Percentiles rank a stretch among this genome's conserved stretches.
Conservation (phyloP, 2,329 filamentous ascomycete species). For the Fusarium sp. region DNA sequence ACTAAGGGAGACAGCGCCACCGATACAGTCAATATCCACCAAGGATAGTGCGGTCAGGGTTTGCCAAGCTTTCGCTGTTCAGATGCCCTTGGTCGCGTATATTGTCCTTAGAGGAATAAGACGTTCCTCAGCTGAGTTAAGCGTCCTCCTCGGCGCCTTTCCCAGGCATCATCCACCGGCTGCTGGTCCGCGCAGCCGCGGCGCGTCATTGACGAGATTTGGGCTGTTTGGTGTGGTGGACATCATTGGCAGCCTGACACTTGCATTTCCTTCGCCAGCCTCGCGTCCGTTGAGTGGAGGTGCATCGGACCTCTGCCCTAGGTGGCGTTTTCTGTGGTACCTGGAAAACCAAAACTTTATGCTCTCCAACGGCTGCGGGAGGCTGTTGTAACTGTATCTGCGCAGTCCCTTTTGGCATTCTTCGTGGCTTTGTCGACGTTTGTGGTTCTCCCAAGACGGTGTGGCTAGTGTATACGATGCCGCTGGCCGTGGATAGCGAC, state of each 20-base stretch:
- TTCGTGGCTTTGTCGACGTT: conserved; percentile 12
- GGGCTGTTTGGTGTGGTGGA: conserved; percentile 26
- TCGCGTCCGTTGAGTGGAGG: conserved; percentile 36
- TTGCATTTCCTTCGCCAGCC: conserved; percentile 33
- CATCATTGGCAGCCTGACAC: conserved; percentile 15
- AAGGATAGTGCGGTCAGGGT: conserved; percentile 39
- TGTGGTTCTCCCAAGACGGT: conserved; percentile 24
- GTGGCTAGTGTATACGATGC: conserved; percentile 41
- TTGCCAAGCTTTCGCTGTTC: conserved; percentile 40
- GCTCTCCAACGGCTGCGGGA: conserved; percentile 19
- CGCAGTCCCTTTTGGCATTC: conserved; percentile 5
- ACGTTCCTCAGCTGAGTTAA: conserved; percentile 45
- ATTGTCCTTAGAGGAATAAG: conserved; percentile 21
- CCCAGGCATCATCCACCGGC: conserved; percentile 37
- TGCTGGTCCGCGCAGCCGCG: conserved; percentile 29
- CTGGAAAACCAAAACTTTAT: conserved; percentile 18
- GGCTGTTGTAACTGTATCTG: conserved; percentile 14
- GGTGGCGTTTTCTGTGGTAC: conserved; percentile 26
- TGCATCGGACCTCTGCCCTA: conserved; percentile 18
- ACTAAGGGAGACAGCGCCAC: conserved; percentile 37
- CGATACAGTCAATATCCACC: conserved; percentile 30
- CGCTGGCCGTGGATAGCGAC: conserved; percentile 26
- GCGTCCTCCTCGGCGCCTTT: conserved; percentile 37
- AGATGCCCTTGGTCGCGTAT: conserved; percentile 25
- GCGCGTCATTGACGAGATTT: conserved; percentile 39